Base-by-base conservation (phyloP, 129 eudicot species). In the Chrysanthemum lavandulifolium region DNA sequence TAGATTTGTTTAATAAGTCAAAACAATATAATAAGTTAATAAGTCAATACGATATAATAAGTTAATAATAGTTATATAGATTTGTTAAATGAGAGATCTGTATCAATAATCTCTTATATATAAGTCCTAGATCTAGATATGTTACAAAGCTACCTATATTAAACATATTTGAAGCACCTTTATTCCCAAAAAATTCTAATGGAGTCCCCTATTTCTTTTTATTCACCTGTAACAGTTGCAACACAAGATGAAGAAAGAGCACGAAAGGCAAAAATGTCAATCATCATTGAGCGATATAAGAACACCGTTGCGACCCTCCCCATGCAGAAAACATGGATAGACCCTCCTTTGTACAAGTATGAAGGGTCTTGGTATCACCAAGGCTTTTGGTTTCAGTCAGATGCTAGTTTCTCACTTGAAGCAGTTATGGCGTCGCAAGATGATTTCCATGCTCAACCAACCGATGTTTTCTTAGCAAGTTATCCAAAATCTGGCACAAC, bases 401-500 rank as follows among this genome's bases (percentile, higher is more conserved):
- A 31, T 14, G 60, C 67, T 3, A 51, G 50, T 48, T 53, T 67
- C 67, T 66, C 73, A 1, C 12, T 76, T 54, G 77, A 79, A 65
- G 78, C 64, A 6, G 71, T 79, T 33, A 52, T 83, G 65, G 43
- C 71, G 3, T 13, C 57, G 0, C 87, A 83, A 18, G 76, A 75
- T 0, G 57, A 67, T 51, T 83, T 71, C 29, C 36, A 60, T 23
- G 80, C 87, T 71, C 74, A 13, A 12, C 59, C 76, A 4, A 48
- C 76, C 1, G 81, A 79, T n/a, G 18, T 79, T 29, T 48, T 79
- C 33, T 48, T 83, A n/a, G 72, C 83, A 13, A 71, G 69, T 10
- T 50, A 63, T 49, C 87, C 82, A 29, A 83, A 83, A 68, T 54
- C 77, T 0, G 84, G 84, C 59, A 70, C 84, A 16, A 83, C 82